Evolutionary conservation across 306 rosid genomes (phyloP), one percentile per base, ranked within the genome.

Genomic region (Arachis hypogaea): DNA sequence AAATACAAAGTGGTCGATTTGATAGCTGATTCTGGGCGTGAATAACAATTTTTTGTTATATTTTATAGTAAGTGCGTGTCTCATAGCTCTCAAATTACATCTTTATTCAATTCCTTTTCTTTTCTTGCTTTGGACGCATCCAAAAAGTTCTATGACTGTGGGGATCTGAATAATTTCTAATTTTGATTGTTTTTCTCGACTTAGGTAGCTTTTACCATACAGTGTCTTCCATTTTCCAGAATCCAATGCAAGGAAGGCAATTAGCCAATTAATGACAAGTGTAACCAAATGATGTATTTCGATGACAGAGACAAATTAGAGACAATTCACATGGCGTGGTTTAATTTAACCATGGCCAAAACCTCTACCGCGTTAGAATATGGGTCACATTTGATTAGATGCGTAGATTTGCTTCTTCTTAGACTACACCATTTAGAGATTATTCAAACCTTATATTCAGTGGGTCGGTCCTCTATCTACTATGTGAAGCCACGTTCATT

Each of bases 401-500:
- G 59, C 66, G 52, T 45, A 29, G 22, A 43, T 45, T 66, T 57
- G 36, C 73, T 68, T 51, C 33, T 36, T 33, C 33, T 56, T 33
- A 57, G 59, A 14, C 50, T 69, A 42, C 55, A 52, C 16, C 40
- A 30, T 30, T 33, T 33, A 2, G 38, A 12, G 71, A 78, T 77
- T 75, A 81, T 63, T 79, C 83, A 58, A 82, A 86, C 77, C 70
- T 85, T 80, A 58, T 63, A 11, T 9, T 12, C 36, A 63, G 57
- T 52, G 66, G 76, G 14, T 9, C 57, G n/a, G 16, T 22, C 28
- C 28, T 22, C 28, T 22, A 22, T 22, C 92, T 46, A 46, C 51
- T 46, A 85, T 81, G 88, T 85, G 90, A 77, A 41, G 57, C 82
- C 84, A 80, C 40, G 38, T 49, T 49, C 16, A 49, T 49, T 11